Percentiles rank a stretch among this genome's conserved stretches.
Conservation (phyloP, 805 yeast species). For the Kluyveromyces wickerhamii region DNA sequence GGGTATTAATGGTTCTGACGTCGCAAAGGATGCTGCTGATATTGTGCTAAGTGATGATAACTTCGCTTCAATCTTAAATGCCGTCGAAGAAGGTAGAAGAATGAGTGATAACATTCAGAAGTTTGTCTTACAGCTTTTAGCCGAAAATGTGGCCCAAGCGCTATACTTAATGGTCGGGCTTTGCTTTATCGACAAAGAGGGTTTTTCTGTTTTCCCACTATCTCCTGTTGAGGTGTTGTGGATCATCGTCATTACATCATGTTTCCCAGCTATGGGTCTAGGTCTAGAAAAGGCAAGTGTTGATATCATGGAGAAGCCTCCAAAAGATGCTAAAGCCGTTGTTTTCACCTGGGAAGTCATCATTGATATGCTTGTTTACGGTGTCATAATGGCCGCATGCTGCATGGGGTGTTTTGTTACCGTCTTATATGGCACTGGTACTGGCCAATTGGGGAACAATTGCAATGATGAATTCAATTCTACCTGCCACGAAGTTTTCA, state of each 20-base stretch:
- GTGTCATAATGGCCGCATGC: conserved; percentile 62
- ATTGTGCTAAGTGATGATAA: conserved; percentile 96
- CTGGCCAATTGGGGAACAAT: conserved; percentile 53
- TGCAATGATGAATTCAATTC: conserved; percentile 49
- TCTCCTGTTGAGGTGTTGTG: conserved; percentile 97
- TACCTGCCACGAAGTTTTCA: conserved; percentile 55
- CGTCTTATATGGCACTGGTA: conserved; percentile 58
- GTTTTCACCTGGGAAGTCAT: conserved; percentile 68
- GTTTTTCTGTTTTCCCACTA: conserved; percentile 77
- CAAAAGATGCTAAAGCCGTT: conserved; percentile 76
- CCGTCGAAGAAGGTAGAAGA: conserved; percentile 96
- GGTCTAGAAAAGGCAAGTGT: conserved; percentile 97
- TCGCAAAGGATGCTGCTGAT: conserved; percentile 96
- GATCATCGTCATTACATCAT: conserved; percentile 96
- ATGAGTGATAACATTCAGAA: conserved; percentile 92
- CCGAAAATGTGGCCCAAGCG: conserved; percentile 90
- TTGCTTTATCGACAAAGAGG: conserved; percentile 63
- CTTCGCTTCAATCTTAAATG: conserved; percentile 84
- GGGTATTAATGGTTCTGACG: conserved; percentile 94
- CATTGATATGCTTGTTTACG: conserved; percentile 63
- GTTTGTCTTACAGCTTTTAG: conserved; percentile 87
- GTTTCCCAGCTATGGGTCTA: conserved; percentile 95
- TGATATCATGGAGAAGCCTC: conserved; percentile 91
- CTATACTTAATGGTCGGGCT: conserved; percentile 76
- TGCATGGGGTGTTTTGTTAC: conserved; percentile 62